These are phyloP conservation scores for Aspergillus coremiiformis DNA, from an alignment of 495 filamentous ascomycete genomes.

Conservation along the genomic window DNA sequence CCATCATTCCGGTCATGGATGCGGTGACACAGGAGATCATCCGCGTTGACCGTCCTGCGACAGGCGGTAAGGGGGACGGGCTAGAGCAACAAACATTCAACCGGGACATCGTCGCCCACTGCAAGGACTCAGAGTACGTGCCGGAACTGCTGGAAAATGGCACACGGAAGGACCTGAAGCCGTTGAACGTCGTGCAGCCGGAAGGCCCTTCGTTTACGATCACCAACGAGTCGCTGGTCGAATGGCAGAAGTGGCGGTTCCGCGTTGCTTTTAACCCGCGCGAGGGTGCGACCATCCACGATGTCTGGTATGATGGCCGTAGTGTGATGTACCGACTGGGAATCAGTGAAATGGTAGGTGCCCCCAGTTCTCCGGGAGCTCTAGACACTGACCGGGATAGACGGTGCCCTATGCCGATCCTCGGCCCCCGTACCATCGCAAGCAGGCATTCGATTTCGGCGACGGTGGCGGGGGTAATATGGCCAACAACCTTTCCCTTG, in stretches of 20 bases:
- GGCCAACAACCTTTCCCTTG: constrained; percentile 63
- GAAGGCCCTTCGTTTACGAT: constrained; percentile 68
- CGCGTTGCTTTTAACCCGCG: constrained; percentile 60
- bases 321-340: constrained; percentile 64
- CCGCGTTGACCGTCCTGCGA: constrained; percentile 44
- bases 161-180: constrained; percentile 66
- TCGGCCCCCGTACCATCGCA: constrained; percentile 60
- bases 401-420: constrained; percentile 62
- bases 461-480: constrained; percentile 62
- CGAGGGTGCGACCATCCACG: constrained; percentile 63
- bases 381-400: constrained; percentile 12
- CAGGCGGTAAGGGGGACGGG: constrained; percentile 38
- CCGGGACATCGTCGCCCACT: constrained; percentile 45
- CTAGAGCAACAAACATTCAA: constrained; percentile 34
- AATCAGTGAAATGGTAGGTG: constrained; percentile 62
- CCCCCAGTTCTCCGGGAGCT: too few relatives aligned
- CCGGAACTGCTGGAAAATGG: constrained; percentile 52
- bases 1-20: constrained; percentile 71
- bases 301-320: constrained; percentile 66
- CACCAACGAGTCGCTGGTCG: constrained; percentile 43
- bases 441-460: constrained; percentile 67
- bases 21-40: constrained; percentile 59
- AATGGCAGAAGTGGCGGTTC: constrained; percentile 68
- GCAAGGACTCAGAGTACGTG: constrained; percentile 56
- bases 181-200: constrained; percentile 70